Evolutionary conservation across 306 rosid genomes (phyloP).

Genomic region (Pachyrhizus erosus): DNA sequence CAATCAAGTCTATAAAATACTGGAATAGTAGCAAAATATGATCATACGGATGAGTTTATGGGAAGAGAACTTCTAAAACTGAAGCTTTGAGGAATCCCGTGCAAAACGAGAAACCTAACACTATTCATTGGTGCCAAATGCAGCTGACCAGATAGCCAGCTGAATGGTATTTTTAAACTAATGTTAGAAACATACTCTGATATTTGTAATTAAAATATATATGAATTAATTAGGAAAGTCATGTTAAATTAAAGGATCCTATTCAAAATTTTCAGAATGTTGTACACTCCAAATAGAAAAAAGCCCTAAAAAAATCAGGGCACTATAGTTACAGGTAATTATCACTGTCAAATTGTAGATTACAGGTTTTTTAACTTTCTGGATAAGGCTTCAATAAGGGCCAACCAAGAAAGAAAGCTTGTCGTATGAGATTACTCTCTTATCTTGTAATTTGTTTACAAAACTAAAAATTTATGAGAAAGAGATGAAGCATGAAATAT

Average conservation of each 20-base stretch:
- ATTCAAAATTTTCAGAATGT: not conserved
- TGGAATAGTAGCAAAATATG: not conserved
- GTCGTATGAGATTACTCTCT: not conserved
- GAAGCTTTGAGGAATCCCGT: too few species aligned
- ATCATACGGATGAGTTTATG: too few species aligned
- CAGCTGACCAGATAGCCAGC: too few species aligned
- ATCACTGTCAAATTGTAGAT: not conserved
- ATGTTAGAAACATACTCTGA: too few species aligned
- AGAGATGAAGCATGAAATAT: conserved; percentile 7
- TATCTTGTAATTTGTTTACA: not conserved
- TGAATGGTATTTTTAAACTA: too few species aligned
- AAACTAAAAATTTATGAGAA: not conserved
- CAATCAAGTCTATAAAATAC: not conserved
- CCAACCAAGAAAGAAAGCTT: conserved; percentile 21
- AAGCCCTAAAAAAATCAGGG: not conserved
- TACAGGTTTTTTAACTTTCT: not conserved
- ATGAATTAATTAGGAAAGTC: not conserved
- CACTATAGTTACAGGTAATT: not conserved
- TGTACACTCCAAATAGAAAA: not conserved
- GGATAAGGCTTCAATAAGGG: conserved; percentile 9
- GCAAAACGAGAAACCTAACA: too few species aligned
- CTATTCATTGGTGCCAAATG: too few species aligned
- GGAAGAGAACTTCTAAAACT: too few species aligned
- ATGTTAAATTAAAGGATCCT: not conserved
- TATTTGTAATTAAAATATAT: not conserved